Conservation (phyloP, 345 rosid species). For the Chamaenerion angustifolium region DNA sequence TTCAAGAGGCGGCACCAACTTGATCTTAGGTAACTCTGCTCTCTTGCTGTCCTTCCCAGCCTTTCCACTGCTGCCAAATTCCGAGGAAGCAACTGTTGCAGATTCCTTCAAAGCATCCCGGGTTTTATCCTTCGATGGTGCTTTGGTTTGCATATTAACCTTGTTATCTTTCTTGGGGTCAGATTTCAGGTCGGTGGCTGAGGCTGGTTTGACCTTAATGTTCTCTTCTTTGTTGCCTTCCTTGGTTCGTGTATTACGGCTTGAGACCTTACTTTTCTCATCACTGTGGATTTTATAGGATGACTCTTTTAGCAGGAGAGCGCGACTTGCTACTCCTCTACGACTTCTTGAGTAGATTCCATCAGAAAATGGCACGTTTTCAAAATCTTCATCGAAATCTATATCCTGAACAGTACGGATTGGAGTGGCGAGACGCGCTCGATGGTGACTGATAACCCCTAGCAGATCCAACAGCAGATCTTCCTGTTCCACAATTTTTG, state of each 20-base stretch:
- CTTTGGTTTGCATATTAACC: conserved; percentile 15
- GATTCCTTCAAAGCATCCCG: conserved; percentile 15
- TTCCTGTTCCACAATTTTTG: conserved; percentile 44
- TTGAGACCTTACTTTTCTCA: conserved; percentile 38
- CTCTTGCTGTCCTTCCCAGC: conserved; percentile 16
- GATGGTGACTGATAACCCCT: conserved; percentile 70
- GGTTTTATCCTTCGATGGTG: conserved; percentile 5
- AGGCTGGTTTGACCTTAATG: conserved; percentile 21
- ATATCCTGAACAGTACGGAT: conserved; percentile 76
- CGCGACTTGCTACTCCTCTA: conserved; percentile 39
- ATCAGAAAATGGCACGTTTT: conserved; percentile 52
- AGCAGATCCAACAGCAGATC: conserved; percentile 83
- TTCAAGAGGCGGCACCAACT: conserved; percentile 35
- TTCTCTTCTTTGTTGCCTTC: conserved; percentile 31
- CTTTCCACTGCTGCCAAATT: not conserved
- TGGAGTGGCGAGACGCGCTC: conserved; percentile 86
- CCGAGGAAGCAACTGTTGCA: conserved; percentile 1
- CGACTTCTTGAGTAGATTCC: conserved; percentile 23
- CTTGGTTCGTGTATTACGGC: conserved; percentile 13
- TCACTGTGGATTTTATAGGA: conserved; percentile 49
- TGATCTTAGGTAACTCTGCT: conserved; percentile 11
- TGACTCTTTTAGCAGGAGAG: conserved; percentile 47
- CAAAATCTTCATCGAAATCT: conserved; percentile 58
- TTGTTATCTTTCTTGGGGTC: conserved; percentile 19
- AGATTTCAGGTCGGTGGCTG: conserved; percentile 12